Conservation (phyloP, 2,329 filamentous ascomycete genomes). For the Alternaria brassicae region DNA sequence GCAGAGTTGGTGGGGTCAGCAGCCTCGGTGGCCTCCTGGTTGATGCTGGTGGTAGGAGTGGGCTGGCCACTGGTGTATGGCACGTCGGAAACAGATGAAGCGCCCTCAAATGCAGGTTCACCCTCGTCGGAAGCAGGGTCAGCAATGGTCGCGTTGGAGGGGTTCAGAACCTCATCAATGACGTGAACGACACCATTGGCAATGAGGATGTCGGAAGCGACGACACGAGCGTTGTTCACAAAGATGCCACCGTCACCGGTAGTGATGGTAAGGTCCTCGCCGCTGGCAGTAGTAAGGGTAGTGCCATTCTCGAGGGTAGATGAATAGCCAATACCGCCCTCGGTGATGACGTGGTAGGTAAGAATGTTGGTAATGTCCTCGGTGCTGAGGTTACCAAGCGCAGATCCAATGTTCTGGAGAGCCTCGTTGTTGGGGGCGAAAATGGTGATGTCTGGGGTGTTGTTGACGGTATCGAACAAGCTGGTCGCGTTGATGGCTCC, state of each 20-base stretch:
- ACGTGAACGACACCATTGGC: constrained; percentile 59
- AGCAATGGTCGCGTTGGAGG: constrained; percentile 55
- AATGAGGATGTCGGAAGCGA: constrained; percentile 53
- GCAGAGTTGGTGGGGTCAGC: constrained; percentile 31
- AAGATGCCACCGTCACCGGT: constrained; percentile 48
- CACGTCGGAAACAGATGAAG: constrained; percentile 55
- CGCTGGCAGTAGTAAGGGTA: constrained; percentile 47
- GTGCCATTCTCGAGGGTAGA: constrained; percentile 53
- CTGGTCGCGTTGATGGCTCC: constrained; percentile 52
- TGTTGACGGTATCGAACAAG: constrained; percentile 53
- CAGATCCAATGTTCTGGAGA: constrained; percentile 64
- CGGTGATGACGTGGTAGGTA: constrained; percentile 68
- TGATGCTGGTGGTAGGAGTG: constrained; percentile 53
- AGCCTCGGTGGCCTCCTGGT: constrained; percentile 42
- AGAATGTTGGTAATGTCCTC: constrained; percentile 62
- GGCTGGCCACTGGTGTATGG: constrained; percentile 65
- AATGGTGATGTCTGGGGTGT: constrained; percentile 62
- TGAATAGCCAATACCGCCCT: constrained; percentile 62
- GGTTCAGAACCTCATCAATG: constrained; percentile 66
- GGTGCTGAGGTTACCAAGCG: constrained; percentile 56
- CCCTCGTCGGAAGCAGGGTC: constrained; percentile 55
- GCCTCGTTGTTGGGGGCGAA: constrained; percentile 69
- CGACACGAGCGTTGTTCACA: constrained; percentile 55
- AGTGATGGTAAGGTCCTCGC: constrained; percentile 51
- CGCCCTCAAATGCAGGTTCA: constrained; percentile 61